phyloP scores from a whole-genome alignment of 495 filamentous ascomycete species.

The Hyaloscypha finlandica region DNA sequence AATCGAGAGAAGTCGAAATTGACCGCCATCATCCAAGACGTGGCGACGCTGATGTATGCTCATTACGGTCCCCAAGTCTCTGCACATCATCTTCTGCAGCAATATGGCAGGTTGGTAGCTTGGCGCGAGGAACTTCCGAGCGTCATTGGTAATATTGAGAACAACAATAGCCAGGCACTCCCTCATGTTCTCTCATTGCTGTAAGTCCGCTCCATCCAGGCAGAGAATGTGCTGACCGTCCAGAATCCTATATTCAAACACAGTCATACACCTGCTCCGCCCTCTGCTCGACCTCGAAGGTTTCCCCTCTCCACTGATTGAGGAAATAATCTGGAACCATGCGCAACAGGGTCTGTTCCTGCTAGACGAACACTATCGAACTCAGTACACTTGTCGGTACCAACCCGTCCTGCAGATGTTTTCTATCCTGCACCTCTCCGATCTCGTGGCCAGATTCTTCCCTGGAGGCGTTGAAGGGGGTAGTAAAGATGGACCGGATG shows the following conservation, averaged over 20 bases:
- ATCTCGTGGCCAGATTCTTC: slow-evolving; percentile 34
- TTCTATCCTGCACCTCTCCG: slow-evolving; percentile 37
- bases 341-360: slow-evolving; percentile 31
- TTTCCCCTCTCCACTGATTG: slow-evolving; percentile 19
- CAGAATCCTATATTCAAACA: slow-evolving; percentile 30
- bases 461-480: slow-evolving; percentile 24
- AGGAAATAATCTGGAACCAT: slow-evolving; percentile 28
- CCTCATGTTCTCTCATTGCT: slow-evolving; percentile 42
- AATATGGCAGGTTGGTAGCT: slow-evolving; percentile 33
- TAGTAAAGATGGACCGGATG: slow-evolving; percentile 28
- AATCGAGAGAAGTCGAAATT: slow-evolving; percentile 37
- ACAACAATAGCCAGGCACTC: slow-evolving; percentile 32
- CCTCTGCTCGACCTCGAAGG: slow-evolving; percentile 30
- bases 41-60: slow-evolving; percentile 37
- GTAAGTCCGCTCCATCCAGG: slow-evolving; percentile 27
- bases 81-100: slow-evolving; percentile 32
- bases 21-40: slow-evolving; percentile 37
- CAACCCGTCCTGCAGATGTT: slow-evolving; percentile 40
- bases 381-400: slow-evolving; percentile 34
- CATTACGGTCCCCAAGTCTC: slow-evolving; percentile 31
- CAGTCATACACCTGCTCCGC: slow-evolving; percentile 29
- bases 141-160: slow-evolving; percentile 32
- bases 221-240: slow-evolving; percentile 5
- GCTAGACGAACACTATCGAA: slow-evolving; percentile 32
- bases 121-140: slow-evolving; percentile 39